Base-by-base conservation (phyloP, 2,329 filamentous ascomycete species). In the Cryoendolithus antarcticus region DNA sequence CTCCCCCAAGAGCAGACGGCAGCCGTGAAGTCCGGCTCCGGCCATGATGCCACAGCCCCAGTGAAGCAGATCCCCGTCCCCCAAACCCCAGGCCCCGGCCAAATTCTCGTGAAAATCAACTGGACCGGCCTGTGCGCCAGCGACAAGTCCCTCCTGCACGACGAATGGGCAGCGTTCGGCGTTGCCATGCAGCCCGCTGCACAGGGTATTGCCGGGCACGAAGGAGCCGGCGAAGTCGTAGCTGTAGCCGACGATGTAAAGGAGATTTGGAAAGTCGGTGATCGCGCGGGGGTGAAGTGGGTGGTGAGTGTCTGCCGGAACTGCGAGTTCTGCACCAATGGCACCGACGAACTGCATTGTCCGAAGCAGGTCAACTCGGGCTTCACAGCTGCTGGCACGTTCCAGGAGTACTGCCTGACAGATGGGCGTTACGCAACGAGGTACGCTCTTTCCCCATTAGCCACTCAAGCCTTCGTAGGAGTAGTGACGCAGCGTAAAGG, bases 401-500 rank as follows among this genome's bases (percentile, higher is more conserved):
- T 61, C 38, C 58, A 60, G 40, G 54, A 62, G 38, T 62, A 61
- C 36, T 49, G 47, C 32, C 31, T 61, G 30, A 58, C 56, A 8
- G 56, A 58, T 37, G 58, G 53, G 6, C 47, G 50, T 37, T 62
- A 62, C 41, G 55, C 58, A 30, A 59, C 58, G n/a, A 41, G 39
- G 39, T 41, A 34, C 8, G 24, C 24, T 27, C 24, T 19, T 4
- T 2, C 12, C 11, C 19, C 29, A 11, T 12, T 32, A 7, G 6
- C 7, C 2, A 21, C 32, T 24, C 28, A 10, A 34, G 15, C 3
- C 15, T 3, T 5, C 15, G 5, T 5, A 5, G 5, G 15, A 5
- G 3, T 37, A 13, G 30, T 41, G 10, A 35, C 74, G 72, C 46
- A 70, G 69, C 0, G 64, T 8, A 10, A 3, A 41, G 39, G 15